Base-by-base conservation (phyloP, 2,329 filamentous ascomycete species). In the Tolypocladium pustulatum region DNA sequence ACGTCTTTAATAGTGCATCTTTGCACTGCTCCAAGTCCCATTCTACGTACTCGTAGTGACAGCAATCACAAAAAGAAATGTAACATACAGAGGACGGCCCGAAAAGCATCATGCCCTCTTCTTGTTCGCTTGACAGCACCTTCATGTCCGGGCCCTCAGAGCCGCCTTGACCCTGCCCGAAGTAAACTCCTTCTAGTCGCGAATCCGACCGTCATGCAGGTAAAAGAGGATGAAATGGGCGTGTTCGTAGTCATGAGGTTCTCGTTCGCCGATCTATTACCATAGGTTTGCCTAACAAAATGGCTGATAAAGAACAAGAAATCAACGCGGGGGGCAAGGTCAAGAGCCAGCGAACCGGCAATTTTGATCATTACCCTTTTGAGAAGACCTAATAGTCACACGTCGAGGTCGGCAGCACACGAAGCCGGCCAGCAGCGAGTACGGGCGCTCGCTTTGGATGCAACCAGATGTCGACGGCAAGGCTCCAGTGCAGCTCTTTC, bases 151-250 rank as follows among this genome's bases (percentile, higher is more conserved):
- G 12, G 37, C 25, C 25, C 9, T 13, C 32, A 4, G 25, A 4
- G 30, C 49, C 20, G 12, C 10, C 49, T 32, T 34, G 30, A n/a
- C 10, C 20, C 30, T 52, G 49, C 49, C 32, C 49, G 49, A 34
- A 51, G 20, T 32, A 15, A 58, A 58, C 57, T 58, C 57, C 53
- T 51, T 52, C 41, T 55, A 51, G 15, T 41, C 53, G 41, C 22
- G 41, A 30, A 55, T 15, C 57, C 15, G 32, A 25, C 49, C 52
- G 10, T 49, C 52, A 40, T 49, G 52, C 34, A 30, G 20, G 15
- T 6, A 32, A 38, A 55, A 13, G 25, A 9, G n/a, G 22, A 27
- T 37, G 38, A 27, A 37, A 54, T 27, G 49, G 27, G 32, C 25
- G 37, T 49, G 10, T 40, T 52, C 25, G 27, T 55, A 53, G 49